Evolutionary conservation across 805 yeast species (phyloP).

Genomic region (Tetrapisispora pingtungensis): DNA sequence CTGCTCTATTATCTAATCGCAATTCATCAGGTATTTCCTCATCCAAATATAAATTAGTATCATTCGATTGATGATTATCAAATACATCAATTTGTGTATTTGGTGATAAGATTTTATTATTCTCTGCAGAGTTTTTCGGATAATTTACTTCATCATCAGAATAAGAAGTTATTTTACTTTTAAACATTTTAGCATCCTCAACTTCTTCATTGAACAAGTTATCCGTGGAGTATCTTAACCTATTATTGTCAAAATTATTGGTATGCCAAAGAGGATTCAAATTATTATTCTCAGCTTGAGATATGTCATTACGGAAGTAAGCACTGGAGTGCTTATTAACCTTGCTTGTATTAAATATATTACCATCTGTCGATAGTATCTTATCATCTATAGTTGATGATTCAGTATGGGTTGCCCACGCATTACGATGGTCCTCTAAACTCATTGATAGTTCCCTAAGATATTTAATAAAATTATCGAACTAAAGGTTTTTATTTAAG

Average conservation of each 20-base stretch:
- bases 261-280: not conserved
- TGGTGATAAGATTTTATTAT: not conserved
- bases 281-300: not conserved
- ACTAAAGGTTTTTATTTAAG: not conserved
- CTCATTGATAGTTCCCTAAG: conserved; percentile 3
- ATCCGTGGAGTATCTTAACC: not conserved
- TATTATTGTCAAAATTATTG: not conserved
- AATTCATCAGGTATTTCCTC: not conserved
- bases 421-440: not conserved
- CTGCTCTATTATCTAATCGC: not conserved
- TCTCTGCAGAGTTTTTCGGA: not conserved
- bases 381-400: not conserved
- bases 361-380: too few species aligned
- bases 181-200: not conserved
- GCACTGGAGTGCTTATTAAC: too few species aligned
- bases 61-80: not conserved
- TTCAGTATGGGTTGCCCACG: not conserved
- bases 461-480: not conserved
- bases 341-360: too few species aligned
- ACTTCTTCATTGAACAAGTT: not conserved
- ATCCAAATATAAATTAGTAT: not conserved
- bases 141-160: not conserved
- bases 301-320: not conserved
- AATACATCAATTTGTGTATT: too few species aligned
- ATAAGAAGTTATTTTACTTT: not conserved